Percentiles rank a stretch among this genome's conserved stretches.
Evolutionary conservation across 176 grass and related monocot genomes (phyloP).

Genomic region (Raddia guianensis): DNA sequence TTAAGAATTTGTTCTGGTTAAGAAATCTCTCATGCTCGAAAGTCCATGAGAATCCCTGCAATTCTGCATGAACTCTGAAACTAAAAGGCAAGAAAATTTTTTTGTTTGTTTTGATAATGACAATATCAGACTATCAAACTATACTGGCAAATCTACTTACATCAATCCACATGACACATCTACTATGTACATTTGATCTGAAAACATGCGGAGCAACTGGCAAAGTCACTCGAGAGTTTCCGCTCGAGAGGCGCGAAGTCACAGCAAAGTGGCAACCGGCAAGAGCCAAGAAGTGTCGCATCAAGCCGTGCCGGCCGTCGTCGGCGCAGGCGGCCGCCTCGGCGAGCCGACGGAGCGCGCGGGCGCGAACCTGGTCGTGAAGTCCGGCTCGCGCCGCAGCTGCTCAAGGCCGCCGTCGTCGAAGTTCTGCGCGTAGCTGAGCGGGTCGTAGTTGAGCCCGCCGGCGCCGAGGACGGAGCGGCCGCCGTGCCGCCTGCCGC

Average conservation of each 20-base stretch:
- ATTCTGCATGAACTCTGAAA: neutral
- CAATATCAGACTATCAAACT: neutral
- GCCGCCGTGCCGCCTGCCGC: slow-evolving; percentile 39
- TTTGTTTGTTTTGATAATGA: neutral
- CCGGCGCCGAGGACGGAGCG: slow-evolving; percentile 53
- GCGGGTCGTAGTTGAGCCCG: slow-evolving; percentile 75
- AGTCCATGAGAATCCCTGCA: neutral
- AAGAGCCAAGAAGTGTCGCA: neutral
- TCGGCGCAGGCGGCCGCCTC: too few species aligned
- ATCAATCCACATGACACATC: neutral
- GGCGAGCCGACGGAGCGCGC: slow-evolving; percentile 29
- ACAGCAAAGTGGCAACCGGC: neutral
- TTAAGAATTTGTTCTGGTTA: neutral
- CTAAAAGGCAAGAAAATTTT: neutral
- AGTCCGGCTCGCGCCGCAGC: slow-evolving; percentile 44
- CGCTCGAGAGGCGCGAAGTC: neutral
- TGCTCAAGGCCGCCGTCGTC: slow-evolving; percentile 48
- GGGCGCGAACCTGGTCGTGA: slow-evolving; percentile 66
- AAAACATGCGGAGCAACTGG: slow-evolving; percentile 20
- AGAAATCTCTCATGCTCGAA: neutral
- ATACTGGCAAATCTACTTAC: slow-evolving; percentile 12
- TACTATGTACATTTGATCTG: slow-evolving; percentile 30
- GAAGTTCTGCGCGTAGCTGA: slow-evolving; percentile 86
- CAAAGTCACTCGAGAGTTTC: neutral
- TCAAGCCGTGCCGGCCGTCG: neutral